A percentile compares a stretch with the other conserved stretches of the same genome.
Conservation (phyloP, 2,329 filamentous ascomycete genomes). For the Exophiala oligosperma region DNA sequence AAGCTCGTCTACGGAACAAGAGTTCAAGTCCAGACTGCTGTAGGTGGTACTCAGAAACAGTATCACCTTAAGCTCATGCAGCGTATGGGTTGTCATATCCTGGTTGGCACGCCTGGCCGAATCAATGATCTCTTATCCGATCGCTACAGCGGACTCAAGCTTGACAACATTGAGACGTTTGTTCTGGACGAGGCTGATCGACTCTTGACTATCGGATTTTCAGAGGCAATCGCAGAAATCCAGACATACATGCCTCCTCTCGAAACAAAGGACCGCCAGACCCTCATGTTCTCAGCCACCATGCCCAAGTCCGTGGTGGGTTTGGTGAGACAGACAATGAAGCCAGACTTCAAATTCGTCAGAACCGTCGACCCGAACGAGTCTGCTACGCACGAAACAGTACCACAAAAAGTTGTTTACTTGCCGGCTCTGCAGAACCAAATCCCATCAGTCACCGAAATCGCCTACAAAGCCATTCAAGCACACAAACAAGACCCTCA, state of each 20-base stretch:
- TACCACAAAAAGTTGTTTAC: conserved; percentile 75
- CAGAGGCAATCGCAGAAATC: conserved; percentile 54
- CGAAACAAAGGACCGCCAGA: conserved; percentile 67
- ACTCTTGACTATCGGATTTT: conserved; percentile 63
- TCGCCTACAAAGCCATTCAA: conserved; percentile 58
- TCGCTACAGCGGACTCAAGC: conserved; percentile 42
- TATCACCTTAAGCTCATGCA: conserved; percentile 68
- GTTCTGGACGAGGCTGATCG: conserved; percentile 64
- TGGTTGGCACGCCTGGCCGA: conserved; percentile 51
- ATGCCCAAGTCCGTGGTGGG: conserved; percentile 79
- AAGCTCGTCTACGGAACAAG: conserved; percentile 66
- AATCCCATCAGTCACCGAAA: conserved; percentile 74
- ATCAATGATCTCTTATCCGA: conserved; percentile 49
- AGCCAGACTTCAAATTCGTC: conserved; percentile 81
- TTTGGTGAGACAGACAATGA: conserved; percentile 76
- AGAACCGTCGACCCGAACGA: conserved; percentile 85
- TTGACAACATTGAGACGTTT: conserved; percentile 50
- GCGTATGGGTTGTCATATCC: conserved; percentile 48
- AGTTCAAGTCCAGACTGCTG: conserved; percentile 73
- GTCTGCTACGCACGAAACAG: conserved; percentile 74
- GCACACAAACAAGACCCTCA: conserved; percentile 38
- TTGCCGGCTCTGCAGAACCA: conserved; percentile 72
- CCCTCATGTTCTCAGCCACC: conserved; percentile 92
- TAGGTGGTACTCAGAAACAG: conserved; percentile 83
- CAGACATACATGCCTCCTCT: conserved; percentile 53